These are phyloP conservation scores for Penicillium rolfsii DNA, from an alignment of 2,329 filamentous ascomycete genomes.

Conservation along the genomic window DNA sequence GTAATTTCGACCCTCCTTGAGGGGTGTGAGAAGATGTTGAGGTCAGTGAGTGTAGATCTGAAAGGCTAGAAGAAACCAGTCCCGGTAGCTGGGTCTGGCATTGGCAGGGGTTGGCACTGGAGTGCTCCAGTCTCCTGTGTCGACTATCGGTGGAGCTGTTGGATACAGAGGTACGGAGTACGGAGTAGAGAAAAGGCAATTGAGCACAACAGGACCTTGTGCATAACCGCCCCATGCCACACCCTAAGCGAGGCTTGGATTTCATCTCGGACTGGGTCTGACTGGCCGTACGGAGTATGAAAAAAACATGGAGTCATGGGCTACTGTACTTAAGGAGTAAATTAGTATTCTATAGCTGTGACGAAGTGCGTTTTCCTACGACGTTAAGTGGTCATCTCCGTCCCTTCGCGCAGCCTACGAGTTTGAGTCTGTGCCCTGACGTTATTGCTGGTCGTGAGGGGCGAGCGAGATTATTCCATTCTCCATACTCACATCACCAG, in stretches of 20 bases:
- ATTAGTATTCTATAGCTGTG: slow-evolving; percentile 18
- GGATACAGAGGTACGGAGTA: not conserved
- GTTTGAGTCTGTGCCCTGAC: not conserved
- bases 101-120: not conserved
- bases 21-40: slow-evolving; percentile 6
- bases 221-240: slow-evolving; percentile 4
- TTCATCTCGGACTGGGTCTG: slow-evolving; percentile 2
- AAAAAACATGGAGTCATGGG: slow-evolving; percentile 2
- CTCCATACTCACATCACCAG: not conserved
- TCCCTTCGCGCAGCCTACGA: not conserved
- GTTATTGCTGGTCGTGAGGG: not conserved
- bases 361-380: slow-evolving; percentile 11
- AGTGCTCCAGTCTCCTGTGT: not conserved
- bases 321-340: too few species aligned
- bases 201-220: not conserved
- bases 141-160: not conserved
- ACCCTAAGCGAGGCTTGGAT: slow-evolving; percentile 14
- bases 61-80: slow-evolving; percentile 18
- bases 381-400: slow-evolving; percentile 6
- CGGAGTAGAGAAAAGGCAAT: not conserved
- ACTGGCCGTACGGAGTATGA: not conserved
- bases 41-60: slow-evolving; percentile 25
- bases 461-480: not conserved
- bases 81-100: not conserved
- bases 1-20: not conserved